Base-by-base conservation (phyloP, 2,329 filamentous ascomycete species). In the Akanthomyces muscarius region DNA sequence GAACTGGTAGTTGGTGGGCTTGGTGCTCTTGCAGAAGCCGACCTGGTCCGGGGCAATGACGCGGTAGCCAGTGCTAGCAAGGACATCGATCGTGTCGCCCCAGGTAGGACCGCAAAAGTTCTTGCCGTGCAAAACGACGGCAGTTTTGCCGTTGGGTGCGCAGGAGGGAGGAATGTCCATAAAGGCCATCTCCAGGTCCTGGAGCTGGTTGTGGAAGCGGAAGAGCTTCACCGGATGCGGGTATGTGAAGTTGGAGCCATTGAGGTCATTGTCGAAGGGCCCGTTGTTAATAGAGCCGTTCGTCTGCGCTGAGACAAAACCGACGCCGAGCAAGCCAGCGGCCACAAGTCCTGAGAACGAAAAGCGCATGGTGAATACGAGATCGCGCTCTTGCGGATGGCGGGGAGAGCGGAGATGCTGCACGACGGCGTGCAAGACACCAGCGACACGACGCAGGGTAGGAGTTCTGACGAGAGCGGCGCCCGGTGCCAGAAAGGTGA, bases 21-120 rank as follows among this genome's bases (percentile, higher is more conserved):
- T 85, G 30, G 78, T 77, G 10, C 81, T 84, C 70, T 84, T 84
- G 77, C 82, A 85, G 72, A 83, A 85, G 64, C 83, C 82, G 53
- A 85, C 72, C 65, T 85, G 81, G 66, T 85, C 83, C 0, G 81
- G 80, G 2, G 81, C 72, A 57, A 85, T 77, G 58, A 84, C 80
- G 45, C 82, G 80, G 66, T 82, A 84, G 48, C 81, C 82, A 33
- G 68, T 69, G 2, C 67, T 65, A 4, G 74, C 68, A 61, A 85
- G 76, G 13, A 72, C 69, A 13, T 70, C 65, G n/a, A 80, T 78
- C 16, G 81, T 83, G 18, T 70, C 71, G 61, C 77, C 74, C 82
- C 82, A 85, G 8, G 82, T 85, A 25, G 80, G 73, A 42, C 76
- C 79, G 69, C 82, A 85, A 66, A 85, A 85, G 71, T 84, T 84